phyloP scores from a whole-genome alignment of 306 rosid species.

The Coriaria nepalensis region DNA sequence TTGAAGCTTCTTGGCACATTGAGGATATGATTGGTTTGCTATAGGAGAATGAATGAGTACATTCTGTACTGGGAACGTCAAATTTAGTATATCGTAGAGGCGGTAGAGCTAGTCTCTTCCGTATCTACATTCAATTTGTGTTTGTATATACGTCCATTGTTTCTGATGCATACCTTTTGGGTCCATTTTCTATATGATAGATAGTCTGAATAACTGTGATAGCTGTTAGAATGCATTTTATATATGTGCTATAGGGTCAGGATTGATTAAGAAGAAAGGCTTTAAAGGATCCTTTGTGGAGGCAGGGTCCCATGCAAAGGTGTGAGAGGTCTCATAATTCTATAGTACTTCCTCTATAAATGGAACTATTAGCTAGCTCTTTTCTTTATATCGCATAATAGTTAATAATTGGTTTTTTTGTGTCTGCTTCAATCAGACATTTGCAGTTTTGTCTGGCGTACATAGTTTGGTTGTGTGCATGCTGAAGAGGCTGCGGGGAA shows the following conservation, averaged over 20 bases:
- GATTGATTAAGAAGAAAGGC: slow-evolving; percentile 78
- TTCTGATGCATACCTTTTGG: background rate
- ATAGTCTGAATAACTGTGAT: background rate
- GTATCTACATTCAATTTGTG: no score
- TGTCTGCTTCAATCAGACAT: slow-evolving; percentile 37
- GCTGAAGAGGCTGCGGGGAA: slow-evolving; percentile 82
- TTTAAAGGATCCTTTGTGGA: slow-evolving; percentile 84
- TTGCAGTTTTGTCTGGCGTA: slow-evolving; percentile 96
- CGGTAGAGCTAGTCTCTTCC: no score
- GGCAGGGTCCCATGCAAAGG: slow-evolving; percentile 88
- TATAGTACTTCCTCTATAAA: slow-evolving; percentile 1
- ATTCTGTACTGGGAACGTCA: no score
- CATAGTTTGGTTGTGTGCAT: slow-evolving; percentile 94
- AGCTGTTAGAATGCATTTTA: background rate
- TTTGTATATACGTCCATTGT: background rate
- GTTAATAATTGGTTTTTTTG: background rate
- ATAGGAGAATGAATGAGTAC: no score
- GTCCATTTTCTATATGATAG: background rate
- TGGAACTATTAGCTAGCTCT: background rate
- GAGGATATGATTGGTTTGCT: no score
- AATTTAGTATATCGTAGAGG: no score
- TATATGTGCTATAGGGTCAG: slow-evolving; percentile 53
- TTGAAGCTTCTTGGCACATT: no score
- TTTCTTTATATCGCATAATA: no score
- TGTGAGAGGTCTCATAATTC: slow-evolving; percentile 13